These are phyloP conservation scores for Stephania yunnanensis DNA, from an alignment of 164 flowering plant genomes.

Conservation along the genomic window DNA sequence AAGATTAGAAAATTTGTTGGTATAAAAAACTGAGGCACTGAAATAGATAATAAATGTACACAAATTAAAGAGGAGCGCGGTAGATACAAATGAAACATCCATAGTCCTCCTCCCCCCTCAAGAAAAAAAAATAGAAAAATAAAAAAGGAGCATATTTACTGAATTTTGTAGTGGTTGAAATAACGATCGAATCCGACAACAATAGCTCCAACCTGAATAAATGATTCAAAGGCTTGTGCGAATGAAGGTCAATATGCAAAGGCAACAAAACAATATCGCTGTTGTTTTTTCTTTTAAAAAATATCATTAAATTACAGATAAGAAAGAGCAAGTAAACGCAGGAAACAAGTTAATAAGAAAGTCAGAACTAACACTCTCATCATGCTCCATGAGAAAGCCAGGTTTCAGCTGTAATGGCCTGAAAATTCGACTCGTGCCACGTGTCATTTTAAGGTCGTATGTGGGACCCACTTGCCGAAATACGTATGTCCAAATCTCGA, in stretches of 20 bases:
- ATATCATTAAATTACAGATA: too few species aligned
- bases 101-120: too few species aligned
- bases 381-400: conserved; percentile 94
- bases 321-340: conserved; percentile 3
- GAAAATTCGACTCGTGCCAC: too few species aligned
- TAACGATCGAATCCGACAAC: conserved; percentile 98
- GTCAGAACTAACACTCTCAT: conserved; percentile 46
- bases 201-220: conserved; percentile 91
- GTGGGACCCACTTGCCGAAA: too few species aligned
- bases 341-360: conserved; percentile 6
- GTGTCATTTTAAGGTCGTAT: too few species aligned
- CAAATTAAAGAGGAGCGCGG: background rate
- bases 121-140: too few species aligned
- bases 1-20: too few species aligned
- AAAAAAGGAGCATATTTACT: conserved; percentile 41
- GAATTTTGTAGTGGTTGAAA: too few species aligned
- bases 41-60: background rate
- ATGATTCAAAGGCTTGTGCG: conserved; percentile 5
- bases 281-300: background rate
- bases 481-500: too few species aligned
- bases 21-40: too few species aligned
- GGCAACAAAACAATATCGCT: too few species aligned
- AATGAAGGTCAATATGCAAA: background rate
- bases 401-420: too few species aligned
- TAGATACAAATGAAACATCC: background rate